Conservation (phyloP, 164 flowering plant genomes). For the Akebia trifoliata region DNA sequence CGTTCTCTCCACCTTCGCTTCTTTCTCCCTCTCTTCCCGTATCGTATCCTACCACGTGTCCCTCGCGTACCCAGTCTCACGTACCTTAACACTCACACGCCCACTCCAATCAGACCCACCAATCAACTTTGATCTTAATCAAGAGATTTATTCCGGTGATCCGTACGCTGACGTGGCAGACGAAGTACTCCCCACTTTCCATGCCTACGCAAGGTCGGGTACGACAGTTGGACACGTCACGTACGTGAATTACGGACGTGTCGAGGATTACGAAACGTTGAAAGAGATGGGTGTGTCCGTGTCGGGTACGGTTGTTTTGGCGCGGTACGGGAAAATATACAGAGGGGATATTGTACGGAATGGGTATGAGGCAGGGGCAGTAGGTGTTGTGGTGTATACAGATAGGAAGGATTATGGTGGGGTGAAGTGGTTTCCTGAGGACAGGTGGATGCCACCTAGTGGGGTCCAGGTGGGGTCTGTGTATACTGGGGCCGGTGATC, state of each 20-base stretch:
- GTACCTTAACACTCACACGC: constrained; percentile 35
- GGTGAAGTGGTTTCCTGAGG: constrained; percentile 49
- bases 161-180: constrained; percentile 47
- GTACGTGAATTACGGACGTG: constrained; percentile 63
- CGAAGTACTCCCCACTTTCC: constrained; percentile 55
- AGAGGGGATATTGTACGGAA: constrained; percentile 66
- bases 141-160: constrained; percentile 42
- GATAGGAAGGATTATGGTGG: constrained; percentile 68
- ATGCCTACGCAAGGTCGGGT: constrained; percentile 62
- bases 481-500: constrained; percentile 54
- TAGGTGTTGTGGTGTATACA: constrained; percentile 49
- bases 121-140: constrained; percentile 34
- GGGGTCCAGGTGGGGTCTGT: constrained; percentile 77
- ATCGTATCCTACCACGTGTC: constrained; percentile 41
- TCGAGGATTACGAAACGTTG: constrained; percentile 46
- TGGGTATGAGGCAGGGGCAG: constrained; percentile 53
- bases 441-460: constrained; percentile 70
- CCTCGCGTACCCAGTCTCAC: constrained; percentile 47
- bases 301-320: constrained; percentile 46
- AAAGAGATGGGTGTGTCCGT: constrained; percentile 47
- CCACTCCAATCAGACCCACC: constrained; percentile 26
- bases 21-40: constrained; percentile 33
- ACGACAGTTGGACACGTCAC: constrained; percentile 44
- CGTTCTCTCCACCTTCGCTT: constrained; percentile 45
- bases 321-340: constrained; percentile 59